These are phyloP conservation scores for Papiliotrema flavescens DNA, from an alignment of 1,284 basidiomycete genomes.

Conservation along the genomic window DNA sequence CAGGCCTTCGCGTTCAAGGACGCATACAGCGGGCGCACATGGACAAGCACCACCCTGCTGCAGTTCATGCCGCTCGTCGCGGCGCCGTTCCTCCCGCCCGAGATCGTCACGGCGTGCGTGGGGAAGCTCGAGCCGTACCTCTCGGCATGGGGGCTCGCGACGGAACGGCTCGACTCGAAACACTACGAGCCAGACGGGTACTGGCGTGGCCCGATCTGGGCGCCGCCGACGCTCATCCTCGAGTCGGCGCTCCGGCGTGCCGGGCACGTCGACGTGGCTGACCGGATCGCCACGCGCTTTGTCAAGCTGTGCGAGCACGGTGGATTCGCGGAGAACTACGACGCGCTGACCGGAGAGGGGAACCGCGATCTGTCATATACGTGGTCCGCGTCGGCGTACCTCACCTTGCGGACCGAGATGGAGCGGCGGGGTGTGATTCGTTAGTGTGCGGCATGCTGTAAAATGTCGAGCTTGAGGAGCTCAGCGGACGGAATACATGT, in stretches of 20 bases:
- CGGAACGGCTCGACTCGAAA: background rate
- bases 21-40: conserved; percentile 2
- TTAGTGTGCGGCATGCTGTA: no score
- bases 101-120: background rate
- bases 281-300: background rate
- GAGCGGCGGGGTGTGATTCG: background rate
- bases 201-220: conserved; percentile 9
- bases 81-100: background rate
- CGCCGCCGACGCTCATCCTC: conserved; percentile 6
- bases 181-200: conserved; percentile 8
- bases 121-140: background rate
- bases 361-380: conserved; percentile 8
- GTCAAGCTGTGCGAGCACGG: conserved; percentile 2
- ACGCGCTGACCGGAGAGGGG: conserved; percentile 1
- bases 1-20: conserved; percentile 5
- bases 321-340: conserved; percentile 7
- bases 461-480: no score
- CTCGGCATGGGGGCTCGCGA: conserved; percentile 4
- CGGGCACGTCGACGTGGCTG: background rate
- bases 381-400: conserved; percentile 5
- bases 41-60: conserved; percentile 2
- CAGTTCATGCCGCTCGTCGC: conserved; percentile 1
- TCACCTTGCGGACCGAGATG: background rate
- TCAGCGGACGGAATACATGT: no score
- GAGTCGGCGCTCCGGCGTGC: conserved; percentile 1